Percentiles rank a stretch among this genome's conserved stretches.
These are phyloP conservation scores for Nelumbo lutea DNA, from an alignment of 164 flowering plant species.

Conservation along the genomic window DNA sequence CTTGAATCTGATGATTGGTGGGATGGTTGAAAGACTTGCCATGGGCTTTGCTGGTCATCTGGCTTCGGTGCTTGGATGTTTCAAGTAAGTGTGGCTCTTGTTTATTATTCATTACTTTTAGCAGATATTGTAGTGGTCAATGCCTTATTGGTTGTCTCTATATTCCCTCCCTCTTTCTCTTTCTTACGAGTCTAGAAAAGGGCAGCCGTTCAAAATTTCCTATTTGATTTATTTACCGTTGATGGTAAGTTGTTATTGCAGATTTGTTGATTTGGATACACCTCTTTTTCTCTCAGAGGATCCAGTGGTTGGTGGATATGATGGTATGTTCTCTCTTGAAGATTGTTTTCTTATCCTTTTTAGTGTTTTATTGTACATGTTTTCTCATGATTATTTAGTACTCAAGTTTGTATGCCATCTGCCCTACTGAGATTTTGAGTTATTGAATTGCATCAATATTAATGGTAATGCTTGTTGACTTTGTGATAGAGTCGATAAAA, in stretches of 20 bases:
- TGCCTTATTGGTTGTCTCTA: background rate
- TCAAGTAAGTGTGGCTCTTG: constrained; percentile 46
- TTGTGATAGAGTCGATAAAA: background rate
- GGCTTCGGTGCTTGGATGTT: constrained; percentile 92
- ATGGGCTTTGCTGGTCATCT: constrained; percentile 97
- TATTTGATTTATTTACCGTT: background rate
- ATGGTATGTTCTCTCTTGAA: constrained; percentile 45
- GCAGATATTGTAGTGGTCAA: background rate
- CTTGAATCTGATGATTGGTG: constrained; percentile 81
- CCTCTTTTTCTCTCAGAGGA: constrained; percentile 81
- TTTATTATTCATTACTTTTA: background rate
- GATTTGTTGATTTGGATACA: constrained; percentile 85
- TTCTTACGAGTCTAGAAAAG: background rate
- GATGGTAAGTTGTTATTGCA: constrained; percentile 21
- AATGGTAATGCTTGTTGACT: constrained; percentile 1
- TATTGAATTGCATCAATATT: background rate
- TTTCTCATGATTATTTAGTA: background rate
- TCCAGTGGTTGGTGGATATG: constrained; percentile 85
- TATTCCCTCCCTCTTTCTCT: background rate
- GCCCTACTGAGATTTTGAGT: background rate
- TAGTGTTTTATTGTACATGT: too few species aligned
- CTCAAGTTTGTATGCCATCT: background rate
- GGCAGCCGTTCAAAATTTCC: background rate
- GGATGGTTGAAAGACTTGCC: constrained; percentile 93
- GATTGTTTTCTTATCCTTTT: background rate